Evolutionary conservation across 192 early-diverging fungal species (phyloP).

Genomic region (Linnemannia exigua): DNA sequence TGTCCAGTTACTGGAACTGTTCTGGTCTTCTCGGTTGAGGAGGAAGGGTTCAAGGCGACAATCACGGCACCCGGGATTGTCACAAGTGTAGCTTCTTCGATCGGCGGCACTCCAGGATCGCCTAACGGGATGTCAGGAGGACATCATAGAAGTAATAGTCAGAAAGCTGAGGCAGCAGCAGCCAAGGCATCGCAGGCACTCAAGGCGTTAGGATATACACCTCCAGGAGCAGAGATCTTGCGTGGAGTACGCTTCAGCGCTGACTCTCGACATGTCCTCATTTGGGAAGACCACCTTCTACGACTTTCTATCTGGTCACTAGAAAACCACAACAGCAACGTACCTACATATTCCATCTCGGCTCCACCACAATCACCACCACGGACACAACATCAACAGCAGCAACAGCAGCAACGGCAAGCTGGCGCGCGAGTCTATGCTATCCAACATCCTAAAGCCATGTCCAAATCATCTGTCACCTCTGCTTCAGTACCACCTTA

Average conservation of each 20-base stretch:
- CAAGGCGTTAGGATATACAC: constrained; percentile 31
- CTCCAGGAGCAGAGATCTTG: constrained; percentile 33
- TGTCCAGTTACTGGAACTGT: constrained; percentile 61
- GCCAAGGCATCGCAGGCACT: constrained; percentile 56
- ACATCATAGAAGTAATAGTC: constrained; percentile 63
- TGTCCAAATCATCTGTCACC: constrained; percentile 25
- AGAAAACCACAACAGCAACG: not conserved
- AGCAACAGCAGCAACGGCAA: constrained; percentile 17
- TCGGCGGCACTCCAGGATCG: constrained; percentile 43
- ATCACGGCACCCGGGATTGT: constrained; percentile 45
- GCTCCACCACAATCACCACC: not conserved
- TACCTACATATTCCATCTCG: not conserved
- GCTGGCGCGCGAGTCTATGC: constrained; percentile 11
- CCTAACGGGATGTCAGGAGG: constrained; percentile 27
- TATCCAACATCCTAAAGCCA: constrained; percentile 40
- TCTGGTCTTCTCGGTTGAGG: constrained; percentile 70
- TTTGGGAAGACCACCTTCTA: constrained; percentile 47
- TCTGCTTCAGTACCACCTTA: constrained; percentile 43
- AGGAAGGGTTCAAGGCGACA: constrained; percentile 56
- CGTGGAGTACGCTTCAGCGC: constrained; percentile 48
- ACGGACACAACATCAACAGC: not conserved
- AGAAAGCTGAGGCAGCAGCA: constrained; percentile 44
- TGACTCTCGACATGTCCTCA: constrained; percentile 51
- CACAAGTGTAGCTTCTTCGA: not conserved
- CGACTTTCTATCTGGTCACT: constrained; percentile 51